Conservation (phyloP, 305 asterid genomes). For the Fraxinus baroniana region DNA sequence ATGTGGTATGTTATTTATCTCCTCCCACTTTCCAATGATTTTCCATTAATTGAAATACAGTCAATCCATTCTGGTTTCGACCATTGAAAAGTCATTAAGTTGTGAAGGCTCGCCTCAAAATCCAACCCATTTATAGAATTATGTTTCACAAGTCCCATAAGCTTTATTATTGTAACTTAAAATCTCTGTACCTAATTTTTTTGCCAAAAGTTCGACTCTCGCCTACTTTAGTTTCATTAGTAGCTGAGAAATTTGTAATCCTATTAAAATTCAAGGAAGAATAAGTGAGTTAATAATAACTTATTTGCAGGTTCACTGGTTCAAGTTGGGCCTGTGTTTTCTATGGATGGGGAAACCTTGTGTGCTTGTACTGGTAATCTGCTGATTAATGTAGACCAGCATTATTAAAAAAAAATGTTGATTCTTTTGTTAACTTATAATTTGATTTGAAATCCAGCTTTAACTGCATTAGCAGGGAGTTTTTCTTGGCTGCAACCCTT, state of each 20-base stretch:
- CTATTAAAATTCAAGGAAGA: neutral
- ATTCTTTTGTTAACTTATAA: slow-evolving; percentile 13
- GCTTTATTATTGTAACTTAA: neutral
- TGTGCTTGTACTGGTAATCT: slow-evolving; percentile 71
- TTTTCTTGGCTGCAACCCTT: slow-evolving; percentile 69
- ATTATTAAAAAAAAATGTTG: neutral
- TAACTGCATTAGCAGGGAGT: slow-evolving; percentile 62
- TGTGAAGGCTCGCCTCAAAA: neutral
- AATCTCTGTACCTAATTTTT: neutral
- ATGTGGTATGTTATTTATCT: slow-evolving; percentile 67
- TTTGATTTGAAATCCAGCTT: slow-evolving; percentile 44
- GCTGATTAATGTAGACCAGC: neutral
- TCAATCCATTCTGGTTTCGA: slow-evolving; percentile 1
- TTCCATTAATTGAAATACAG: neutral
- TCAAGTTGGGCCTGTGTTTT: slow-evolving; percentile 72
- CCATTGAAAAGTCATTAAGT: neutral
- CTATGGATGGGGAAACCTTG: slow-evolving; percentile 96
- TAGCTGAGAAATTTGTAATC: neutral
- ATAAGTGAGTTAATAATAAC: neutral
- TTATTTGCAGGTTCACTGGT: slow-evolving; percentile 70
- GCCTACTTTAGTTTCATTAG: neutral
- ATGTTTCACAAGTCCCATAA: neutral
- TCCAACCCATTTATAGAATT: neutral
- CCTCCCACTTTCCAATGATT: neutral
- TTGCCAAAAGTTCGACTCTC: neutral